Conservation (phyloP, 192 early-diverging fungal genomes). For the Rhizophagus prolifer region DNA sequence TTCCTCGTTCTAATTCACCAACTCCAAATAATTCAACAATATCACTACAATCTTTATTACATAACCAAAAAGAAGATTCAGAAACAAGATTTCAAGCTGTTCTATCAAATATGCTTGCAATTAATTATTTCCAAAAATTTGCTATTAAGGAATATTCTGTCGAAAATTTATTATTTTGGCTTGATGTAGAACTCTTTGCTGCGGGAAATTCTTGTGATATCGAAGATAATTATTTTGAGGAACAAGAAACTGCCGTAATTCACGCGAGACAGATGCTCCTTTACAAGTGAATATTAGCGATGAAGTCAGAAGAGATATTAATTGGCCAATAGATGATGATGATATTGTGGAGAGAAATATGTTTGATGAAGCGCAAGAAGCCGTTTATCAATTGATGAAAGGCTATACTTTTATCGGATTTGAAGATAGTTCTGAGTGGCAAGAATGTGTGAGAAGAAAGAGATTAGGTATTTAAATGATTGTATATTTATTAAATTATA, state of each 20-base stretch:
- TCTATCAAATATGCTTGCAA: conserved; percentile 43
- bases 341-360: conserved; percentile 59
- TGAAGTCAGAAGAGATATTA: conserved; percentile 70
- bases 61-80: conserved; percentile 14
- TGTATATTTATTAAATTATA: not conserved
- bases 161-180: conserved; percentile 79
- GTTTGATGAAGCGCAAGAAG: conserved; percentile 81
- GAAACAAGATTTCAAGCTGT: conserved; percentile 44
- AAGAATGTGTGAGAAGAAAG: conserved; percentile 45
- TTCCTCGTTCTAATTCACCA: not conserved
- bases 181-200: conserved; percentile 79
- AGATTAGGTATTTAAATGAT: not conserved
- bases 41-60: not conserved
- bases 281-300: conserved; percentile 71
- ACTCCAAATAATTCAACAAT: not conserved
- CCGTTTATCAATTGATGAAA: conserved; percentile 74
- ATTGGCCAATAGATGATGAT: conserved; percentile 63
- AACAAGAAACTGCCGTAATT: conserved; percentile 36
- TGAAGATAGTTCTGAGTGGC: conserved; percentile 57
- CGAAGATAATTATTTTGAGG: conserved; percentile 25
- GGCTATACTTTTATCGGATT: conserved; percentile 72
- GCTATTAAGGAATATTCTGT: conserved; percentile 72
- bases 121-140: conserved; percentile 55
- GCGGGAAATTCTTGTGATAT: conserved; percentile 18
- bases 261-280: conserved; percentile 60